Evolutionary conservation across 495 filamentous ascomycete species (phyloP).

Genomic region (Thermochaetoides thermophila): DNA sequence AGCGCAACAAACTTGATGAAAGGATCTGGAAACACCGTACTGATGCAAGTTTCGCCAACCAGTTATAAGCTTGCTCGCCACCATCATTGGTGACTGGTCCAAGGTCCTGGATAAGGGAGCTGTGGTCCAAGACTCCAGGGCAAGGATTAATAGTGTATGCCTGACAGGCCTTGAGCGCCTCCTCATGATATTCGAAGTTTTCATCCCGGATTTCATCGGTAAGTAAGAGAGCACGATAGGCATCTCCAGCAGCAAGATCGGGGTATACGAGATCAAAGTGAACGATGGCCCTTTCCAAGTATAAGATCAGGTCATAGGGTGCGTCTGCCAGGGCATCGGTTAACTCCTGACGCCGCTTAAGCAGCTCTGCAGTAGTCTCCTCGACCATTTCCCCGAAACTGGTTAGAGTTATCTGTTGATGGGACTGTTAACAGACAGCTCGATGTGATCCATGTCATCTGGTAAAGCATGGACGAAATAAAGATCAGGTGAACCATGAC

Average conservation of each 20-base stretch:
- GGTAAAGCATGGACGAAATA: too few species aligned
- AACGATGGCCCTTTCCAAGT: slow-evolving; percentile 54
- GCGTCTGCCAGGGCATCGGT: slow-evolving; percentile 33
- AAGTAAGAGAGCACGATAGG: slow-evolving; percentile 76
- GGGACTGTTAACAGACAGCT: too few species aligned
- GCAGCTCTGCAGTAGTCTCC: too few species aligned
- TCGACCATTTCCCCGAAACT: too few species aligned
- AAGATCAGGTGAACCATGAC: too few species aligned
- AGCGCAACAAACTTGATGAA: slow-evolving; percentile 45
- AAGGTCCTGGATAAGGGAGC: slow-evolving; percentile 4
- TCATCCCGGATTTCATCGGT: slow-evolving; percentile 66
- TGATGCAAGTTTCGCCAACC: slow-evolving; percentile 28
- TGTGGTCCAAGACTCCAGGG: slow-evolving; percentile 21
- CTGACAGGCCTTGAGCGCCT: slow-evolving; percentile 30
- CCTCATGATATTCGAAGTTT: slow-evolving; percentile 48
- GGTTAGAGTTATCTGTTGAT: too few species aligned
- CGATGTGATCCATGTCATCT: too few species aligned
- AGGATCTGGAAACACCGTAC: slow-evolving; percentile 41
- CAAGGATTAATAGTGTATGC: slow-evolving; percentile 15
- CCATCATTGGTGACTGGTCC: slow-evolving; percentile 13
- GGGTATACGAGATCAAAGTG: slow-evolving; percentile 70
- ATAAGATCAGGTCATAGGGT: slow-evolving; percentile 67
- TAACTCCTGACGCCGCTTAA: slow-evolving; percentile 29
- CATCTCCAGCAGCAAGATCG: slow-evolving; percentile 79
- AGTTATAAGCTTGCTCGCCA: slow-evolving; percentile 16